phyloP scores from a whole-genome alignment of 1,284 basidiomycete species.

The Apiotrichum porosum region DNA sequence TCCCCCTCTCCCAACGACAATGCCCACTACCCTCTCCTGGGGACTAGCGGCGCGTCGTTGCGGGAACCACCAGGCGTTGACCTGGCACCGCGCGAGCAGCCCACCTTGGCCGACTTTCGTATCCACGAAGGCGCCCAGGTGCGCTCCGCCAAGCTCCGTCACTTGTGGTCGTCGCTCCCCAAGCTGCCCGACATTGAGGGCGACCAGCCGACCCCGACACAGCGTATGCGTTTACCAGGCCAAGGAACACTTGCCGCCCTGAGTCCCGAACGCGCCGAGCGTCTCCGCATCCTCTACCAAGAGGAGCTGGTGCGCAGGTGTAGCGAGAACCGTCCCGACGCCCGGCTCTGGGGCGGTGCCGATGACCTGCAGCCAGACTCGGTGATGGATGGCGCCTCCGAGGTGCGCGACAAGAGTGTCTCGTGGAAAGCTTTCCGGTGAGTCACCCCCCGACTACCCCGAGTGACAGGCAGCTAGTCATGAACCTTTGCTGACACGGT shows the following conservation, averaged over 20 bases:
- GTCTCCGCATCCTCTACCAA: conserved; percentile 67
- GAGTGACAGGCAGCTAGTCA: neutral
- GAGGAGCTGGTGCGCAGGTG: conserved; percentile 67
- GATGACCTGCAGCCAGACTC: conserved; percentile 44
- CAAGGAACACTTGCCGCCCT: conserved; percentile 50
- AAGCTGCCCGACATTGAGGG: conserved; percentile 28
- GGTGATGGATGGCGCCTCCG: conserved; percentile 17
- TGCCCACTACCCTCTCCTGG: conserved; percentile 7
- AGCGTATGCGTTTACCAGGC: conserved; percentile 43
- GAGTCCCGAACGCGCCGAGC: conserved; percentile 63
- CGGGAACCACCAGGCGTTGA: conserved; percentile 14
- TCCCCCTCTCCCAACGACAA: conserved; percentile 8
- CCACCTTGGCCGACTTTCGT: conserved; percentile 43
- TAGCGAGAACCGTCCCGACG: conserved; percentile 39
- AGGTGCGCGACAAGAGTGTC: conserved; percentile 49
- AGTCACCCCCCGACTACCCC: too few species aligned
- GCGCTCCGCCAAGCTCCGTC: conserved; percentile 41
- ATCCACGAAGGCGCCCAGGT: conserved; percentile 36
- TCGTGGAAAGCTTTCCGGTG: conserved; percentile 71
- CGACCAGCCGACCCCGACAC: conserved; percentile 30
- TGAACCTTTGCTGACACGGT: conserved; percentile 38
- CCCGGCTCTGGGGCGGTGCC: conserved; percentile 52
- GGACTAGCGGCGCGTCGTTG: conserved; percentile 1
- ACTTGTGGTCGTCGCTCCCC: conserved; percentile 47
- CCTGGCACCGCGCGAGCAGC: conserved; percentile 1